These are phyloP conservation scores for Bonia amplexicaulis DNA, from an alignment of 176 grass and related monocot species.

Conservation along the genomic window DNA sequence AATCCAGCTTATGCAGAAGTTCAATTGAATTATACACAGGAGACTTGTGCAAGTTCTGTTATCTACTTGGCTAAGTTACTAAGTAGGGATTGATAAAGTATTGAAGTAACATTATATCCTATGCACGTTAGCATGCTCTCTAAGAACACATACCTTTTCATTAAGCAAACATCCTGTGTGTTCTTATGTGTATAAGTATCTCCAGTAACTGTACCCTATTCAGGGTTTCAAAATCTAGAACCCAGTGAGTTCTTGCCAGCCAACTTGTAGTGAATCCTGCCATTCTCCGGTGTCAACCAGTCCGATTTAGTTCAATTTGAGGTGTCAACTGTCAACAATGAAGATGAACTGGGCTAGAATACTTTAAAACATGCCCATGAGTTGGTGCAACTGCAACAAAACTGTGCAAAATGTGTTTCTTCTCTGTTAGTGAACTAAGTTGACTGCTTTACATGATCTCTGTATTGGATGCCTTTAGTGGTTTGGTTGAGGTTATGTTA, in stretches of 20 bases:
- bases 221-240: background rate
- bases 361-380: background rate
- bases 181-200: background rate
- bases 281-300: background rate
- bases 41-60: background rate
- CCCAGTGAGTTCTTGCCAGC: background rate
- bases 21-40: background rate
- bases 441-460: background rate
- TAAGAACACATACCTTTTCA: background rate
- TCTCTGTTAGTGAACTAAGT: background rate
- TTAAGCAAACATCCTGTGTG: background rate
- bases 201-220: background rate
- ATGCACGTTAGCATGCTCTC: background rate
- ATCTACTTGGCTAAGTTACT: background rate
- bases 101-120: background rate
- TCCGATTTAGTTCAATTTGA: background rate
- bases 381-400: background rate
- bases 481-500: background rate
- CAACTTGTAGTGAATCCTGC: background rate
- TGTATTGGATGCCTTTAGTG: background rate
- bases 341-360: background rate
- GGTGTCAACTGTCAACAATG: background rate
- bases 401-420: background rate
- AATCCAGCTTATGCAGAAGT: background rate
- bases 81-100: background rate